Conservation (phyloP, 1,284 basidiomycete genomes). For the Pyrrhoderma lamaoense region DNA sequence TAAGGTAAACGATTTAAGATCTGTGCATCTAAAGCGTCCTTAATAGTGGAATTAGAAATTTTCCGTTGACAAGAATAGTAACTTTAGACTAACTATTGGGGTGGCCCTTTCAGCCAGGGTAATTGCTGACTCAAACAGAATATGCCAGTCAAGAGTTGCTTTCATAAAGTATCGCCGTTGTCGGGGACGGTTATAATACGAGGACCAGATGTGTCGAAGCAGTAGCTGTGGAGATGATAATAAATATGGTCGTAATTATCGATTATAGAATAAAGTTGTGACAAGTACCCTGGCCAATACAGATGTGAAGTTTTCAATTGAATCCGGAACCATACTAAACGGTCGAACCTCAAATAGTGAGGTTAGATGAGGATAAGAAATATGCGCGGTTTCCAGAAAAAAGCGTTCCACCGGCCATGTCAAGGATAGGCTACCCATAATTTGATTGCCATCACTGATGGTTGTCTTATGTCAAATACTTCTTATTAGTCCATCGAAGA, state of each 20-base stretch:
- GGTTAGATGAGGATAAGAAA: conserved; percentile 40
- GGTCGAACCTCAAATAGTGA: conserved; percentile 35
- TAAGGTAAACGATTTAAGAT: conserved; percentile 31
- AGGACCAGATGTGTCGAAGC: conserved; percentile 46
- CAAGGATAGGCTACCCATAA: conserved; percentile 45
- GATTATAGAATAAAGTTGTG: conserved; percentile 3
- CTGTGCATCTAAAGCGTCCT: no score
- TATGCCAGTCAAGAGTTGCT: conserved; percentile 55
- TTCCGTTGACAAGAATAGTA: conserved; percentile 23
- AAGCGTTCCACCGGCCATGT: conserved; percentile 59
- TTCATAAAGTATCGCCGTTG: conserved; percentile 59
- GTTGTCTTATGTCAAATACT: conserved; percentile 35
- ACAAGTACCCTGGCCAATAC: conserved; percentile 44
- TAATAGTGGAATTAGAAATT: neutral
- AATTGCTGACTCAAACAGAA: conserved; percentile 41
- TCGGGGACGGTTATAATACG: conserved; percentile 63
- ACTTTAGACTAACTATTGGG: conserved; percentile 23
- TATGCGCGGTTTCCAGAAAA: conserved; percentile 54
- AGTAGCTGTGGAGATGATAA: conserved; percentile 39
- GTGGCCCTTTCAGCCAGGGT: conserved; percentile 31
- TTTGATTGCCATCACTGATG: conserved; percentile 49
- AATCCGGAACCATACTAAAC: conserved; percentile 28
- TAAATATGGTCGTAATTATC: no score
- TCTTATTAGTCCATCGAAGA: neutral
- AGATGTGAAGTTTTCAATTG: conserved; percentile 42